phyloP scores from a whole-genome alignment of 179 eudicot genomes.

The Patellifolia procumbens region DNA sequence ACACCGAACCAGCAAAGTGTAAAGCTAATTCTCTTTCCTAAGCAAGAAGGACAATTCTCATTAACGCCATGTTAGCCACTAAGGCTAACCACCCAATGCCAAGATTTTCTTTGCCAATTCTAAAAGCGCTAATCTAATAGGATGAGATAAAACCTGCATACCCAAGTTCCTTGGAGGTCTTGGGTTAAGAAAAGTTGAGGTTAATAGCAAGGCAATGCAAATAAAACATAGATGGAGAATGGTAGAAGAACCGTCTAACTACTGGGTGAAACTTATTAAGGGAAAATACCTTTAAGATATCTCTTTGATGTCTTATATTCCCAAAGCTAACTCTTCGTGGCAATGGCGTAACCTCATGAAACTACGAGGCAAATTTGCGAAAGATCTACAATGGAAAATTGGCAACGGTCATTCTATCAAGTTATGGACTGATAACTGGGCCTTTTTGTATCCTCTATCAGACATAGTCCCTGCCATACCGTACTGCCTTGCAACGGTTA shows the following conservation, averaged over 20 bases:
- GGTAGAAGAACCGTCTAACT: not conserved
- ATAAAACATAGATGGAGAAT: not conserved
- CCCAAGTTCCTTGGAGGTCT: not conserved
- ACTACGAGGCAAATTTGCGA: not conserved
- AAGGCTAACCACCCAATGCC: too few species aligned
- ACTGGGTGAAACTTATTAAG: not conserved
- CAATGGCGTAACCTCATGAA: not conserved
- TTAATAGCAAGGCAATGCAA: not conserved
- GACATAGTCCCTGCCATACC: not conserved
- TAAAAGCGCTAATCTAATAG: too few species aligned
- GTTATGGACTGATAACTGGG: not conserved
- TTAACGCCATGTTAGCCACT: too few species aligned
- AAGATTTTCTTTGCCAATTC: too few species aligned
- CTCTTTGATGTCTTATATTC: not conserved
- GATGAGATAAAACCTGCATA: not conserved
- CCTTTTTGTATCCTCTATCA: too few species aligned
- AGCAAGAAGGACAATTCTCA: too few species aligned
- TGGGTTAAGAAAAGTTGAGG: not conserved
- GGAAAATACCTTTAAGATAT: not conserved
- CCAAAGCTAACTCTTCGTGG: not conserved
- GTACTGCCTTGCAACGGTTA: too few species aligned
- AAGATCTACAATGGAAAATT: not conserved
- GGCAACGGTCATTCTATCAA: not conserved
- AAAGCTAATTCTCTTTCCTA: too few species aligned
- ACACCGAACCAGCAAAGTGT: too few species aligned